Conservation (phyloP, 352 stramenopile genomes). For the Phytophthora kernoviae region DNA sequence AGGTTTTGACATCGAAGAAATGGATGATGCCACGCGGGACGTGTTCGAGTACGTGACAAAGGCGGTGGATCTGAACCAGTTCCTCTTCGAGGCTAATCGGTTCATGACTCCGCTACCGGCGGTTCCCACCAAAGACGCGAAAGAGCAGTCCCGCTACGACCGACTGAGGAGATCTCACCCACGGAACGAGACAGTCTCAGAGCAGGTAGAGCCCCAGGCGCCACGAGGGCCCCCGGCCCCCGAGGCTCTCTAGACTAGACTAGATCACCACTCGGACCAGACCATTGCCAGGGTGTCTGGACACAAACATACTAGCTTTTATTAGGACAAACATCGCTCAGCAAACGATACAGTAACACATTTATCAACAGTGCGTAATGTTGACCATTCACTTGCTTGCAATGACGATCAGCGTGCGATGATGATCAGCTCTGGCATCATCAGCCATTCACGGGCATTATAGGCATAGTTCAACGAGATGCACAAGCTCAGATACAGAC, state of each 20-base stretch:
- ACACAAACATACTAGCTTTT: slow-evolving; percentile 28
- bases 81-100: slow-evolving; percentile 70
- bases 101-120: slow-evolving; percentile 43
- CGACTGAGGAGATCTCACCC: slow-evolving; percentile 14
- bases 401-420: too few relatives aligned
- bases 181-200: slow-evolving; percentile 20
- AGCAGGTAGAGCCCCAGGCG: slow-evolving; percentile 24
- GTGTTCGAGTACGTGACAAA: slow-evolving; percentile 61
- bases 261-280: slow-evolving; percentile 16
- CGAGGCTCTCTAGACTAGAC: slow-evolving; percentile 32
- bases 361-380: slow-evolving; percentile 7
- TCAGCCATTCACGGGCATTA: not conserved
- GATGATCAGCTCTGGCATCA: not conserved
- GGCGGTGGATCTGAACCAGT: slow-evolving; percentile 73
- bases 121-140: not conserved
- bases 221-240: slow-evolving; percentile 21
- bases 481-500: not conserved
- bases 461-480: slow-evolving; percentile 2
- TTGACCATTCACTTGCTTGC: slow-evolving; percentile 29
- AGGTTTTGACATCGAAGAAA: slow-evolving; percentile 68
- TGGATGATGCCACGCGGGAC: slow-evolving; percentile 50
- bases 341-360: slow-evolving; percentile 24
- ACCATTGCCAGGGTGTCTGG: slow-evolving; percentile 13
- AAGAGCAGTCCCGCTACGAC: slow-evolving; percentile 6
- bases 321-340: slow-evolving; percentile 24